Evolutionary conservation across 345 rosid species (phyloP), one percentile per base, ranked within the genome.

Genomic region (Moricandia arvensis): DNA sequence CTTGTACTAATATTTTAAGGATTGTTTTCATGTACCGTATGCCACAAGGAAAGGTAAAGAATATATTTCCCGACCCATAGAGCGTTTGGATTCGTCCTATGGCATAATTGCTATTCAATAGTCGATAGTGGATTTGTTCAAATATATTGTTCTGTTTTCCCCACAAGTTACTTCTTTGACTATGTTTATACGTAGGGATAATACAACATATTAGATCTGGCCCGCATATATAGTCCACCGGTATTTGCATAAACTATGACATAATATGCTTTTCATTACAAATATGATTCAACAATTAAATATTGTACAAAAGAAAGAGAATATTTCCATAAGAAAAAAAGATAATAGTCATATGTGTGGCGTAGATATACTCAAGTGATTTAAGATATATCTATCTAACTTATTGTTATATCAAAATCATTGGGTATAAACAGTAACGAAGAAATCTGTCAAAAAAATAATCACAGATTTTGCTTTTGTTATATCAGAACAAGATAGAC

Each of bases 101-200:
- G 81, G 64, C 73, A 77, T 65, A 31, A 57, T 77, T 77, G 71
- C 21, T 57, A 62, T 55, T 66, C 53, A 8, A 45, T 45, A 57
- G 35, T 60, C 9, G 69, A 16, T 61, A 75, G 72, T 66, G 64
- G 77, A 78, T 78, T 60, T 60, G 58, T 72, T 72, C 81, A 78
- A 78, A 78, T 66, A 45, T 35, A 18, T 72, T 73, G 65, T 78
- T 72, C 69, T 73, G 66, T 67, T 78, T 60, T 54, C 15, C 66
- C 74, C 69, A 67, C 66, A 78, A 68, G 81, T 73, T 73, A 68
- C 78, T 78, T 69, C 78, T 67, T 78, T 78, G 78, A 78, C 74
- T 72, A 69, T 4, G 21, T 33, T 77, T 64, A 31, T 74, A 45
- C 51, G 47, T 59, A 15, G 41, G 12, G 64, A 65, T 59, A 33